Evolutionary conservation across 768 basidiomycete genomes (phyloP).

Genomic region (Phanerochaete sordida): DNA sequence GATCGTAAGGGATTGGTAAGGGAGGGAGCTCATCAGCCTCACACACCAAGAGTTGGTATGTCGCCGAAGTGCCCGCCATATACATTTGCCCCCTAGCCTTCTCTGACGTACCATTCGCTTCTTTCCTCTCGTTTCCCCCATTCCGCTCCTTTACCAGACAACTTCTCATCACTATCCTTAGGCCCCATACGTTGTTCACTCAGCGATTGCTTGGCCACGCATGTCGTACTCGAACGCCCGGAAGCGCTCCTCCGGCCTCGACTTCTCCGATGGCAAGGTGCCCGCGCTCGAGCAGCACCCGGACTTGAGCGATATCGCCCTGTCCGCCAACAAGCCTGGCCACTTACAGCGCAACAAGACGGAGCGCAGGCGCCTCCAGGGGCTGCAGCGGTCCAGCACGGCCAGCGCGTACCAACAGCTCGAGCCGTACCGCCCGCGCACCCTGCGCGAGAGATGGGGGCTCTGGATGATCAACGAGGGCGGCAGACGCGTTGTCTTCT

Average conservation of each 20-base stretch:
- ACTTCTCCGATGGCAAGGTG: constrained; percentile 58
- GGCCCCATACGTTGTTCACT: constrained; percentile 26
- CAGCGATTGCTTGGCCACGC: background rate
- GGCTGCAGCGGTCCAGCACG: constrained; percentile 66
- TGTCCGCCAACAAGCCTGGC: constrained; percentile 28
- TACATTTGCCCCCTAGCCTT: constrained; percentile 9
- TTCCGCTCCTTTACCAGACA: constrained; percentile 39
- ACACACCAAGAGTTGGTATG: constrained; percentile 3
- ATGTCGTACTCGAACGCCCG: constrained; percentile 31
- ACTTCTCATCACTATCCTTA: constrained; percentile 31
- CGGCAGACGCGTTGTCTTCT: constrained; percentile 73
- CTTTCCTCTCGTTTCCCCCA: constrained; percentile 17
- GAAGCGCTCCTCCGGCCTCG: constrained; percentile 55
- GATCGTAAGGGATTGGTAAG: too few relatives aligned
- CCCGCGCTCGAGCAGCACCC: constrained; percentile 52
- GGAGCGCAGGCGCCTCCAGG: constrained; percentile 80
- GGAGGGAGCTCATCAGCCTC: background rate
- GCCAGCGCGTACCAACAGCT: constrained; percentile 21
- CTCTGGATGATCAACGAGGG: constrained; percentile 97
- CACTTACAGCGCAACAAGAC: constrained; percentile 83
- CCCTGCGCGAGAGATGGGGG: constrained; percentile 45
- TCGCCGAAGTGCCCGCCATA: background rate
- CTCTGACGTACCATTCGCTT: constrained; percentile 10
- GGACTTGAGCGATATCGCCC: constrained; percentile 19
- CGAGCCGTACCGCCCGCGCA: constrained; percentile 34